phyloP scores from a whole-genome alignment of 495 filamentous ascomycete genomes.

The Barbatosphaeria neglecta region DNA sequence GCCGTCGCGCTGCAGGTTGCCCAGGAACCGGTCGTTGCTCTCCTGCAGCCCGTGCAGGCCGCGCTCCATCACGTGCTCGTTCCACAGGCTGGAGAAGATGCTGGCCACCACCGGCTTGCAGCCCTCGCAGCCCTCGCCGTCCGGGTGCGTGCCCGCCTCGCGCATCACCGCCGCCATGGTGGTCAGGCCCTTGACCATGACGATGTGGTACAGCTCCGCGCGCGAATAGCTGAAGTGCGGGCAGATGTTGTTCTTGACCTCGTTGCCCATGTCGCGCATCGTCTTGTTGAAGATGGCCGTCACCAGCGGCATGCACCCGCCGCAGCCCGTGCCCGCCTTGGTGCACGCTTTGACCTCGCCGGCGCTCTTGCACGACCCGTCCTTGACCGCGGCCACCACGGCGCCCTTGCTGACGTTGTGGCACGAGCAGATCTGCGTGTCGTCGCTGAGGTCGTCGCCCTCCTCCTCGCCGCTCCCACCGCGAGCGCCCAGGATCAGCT shows the following conservation, averaged over 20 bases:
- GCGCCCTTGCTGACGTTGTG: constrained; percentile 93
- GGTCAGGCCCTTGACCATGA: constrained; percentile 69
- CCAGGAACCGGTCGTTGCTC: constrained; percentile 88
- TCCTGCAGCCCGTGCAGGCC: constrained; percentile 74
- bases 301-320: constrained; percentile 87
- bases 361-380: constrained; percentile 74
- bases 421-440: constrained; percentile 90
- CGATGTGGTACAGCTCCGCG: constrained; percentile 82
- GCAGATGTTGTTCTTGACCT: constrained; percentile 82
- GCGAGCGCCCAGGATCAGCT: constrained; percentile 80
- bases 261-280: constrained; percentile 81
- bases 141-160: constrained; percentile 59
- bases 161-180: constrained; percentile 75
- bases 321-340: constrained; percentile 89
- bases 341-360: constrained; percentile 88
- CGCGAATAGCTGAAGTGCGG: constrained; percentile 80
- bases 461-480: constrained; percentile 59
- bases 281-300: constrained; percentile 88
- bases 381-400: constrained; percentile 60
- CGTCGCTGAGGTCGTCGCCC: constrained; percentile 47
- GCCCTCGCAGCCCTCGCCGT: constrained; percentile 76
- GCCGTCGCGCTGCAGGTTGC: constrained; percentile 89
- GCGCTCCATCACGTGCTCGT: constrained; percentile 72
- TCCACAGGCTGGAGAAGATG: constrained; percentile 77
- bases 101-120: constrained; percentile 85